Conservation (phyloP, 2,329 filamentous ascomycete genomes). For the Aspergillus sp. region DNA sequence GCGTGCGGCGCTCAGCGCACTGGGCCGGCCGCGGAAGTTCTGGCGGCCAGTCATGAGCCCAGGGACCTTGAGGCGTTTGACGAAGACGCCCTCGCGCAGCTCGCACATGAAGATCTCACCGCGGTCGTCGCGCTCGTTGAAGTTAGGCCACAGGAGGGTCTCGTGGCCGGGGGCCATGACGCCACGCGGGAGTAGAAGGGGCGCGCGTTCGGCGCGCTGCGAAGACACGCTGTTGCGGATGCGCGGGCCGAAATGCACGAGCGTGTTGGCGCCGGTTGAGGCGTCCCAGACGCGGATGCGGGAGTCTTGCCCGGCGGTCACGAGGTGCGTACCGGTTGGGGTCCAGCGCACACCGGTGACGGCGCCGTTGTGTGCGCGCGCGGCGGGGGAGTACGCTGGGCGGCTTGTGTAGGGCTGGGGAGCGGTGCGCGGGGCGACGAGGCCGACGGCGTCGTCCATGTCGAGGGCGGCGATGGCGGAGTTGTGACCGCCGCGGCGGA, state of each 20-base stretch:
- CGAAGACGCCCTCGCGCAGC: slow-evolving; percentile 69
- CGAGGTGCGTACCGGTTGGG: slow-evolving; percentile 70
- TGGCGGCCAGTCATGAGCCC: slow-evolving; percentile 46
- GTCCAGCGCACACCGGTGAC: slow-evolving; percentile 87
- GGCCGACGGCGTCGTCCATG: slow-evolving; percentile 75
- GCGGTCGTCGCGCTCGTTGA: slow-evolving; percentile 61
- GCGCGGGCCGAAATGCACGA: slow-evolving; percentile 81
- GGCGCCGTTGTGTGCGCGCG: slow-evolving; percentile 70
- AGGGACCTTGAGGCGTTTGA: slow-evolving; percentile 68
- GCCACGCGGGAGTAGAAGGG: slow-evolving; percentile 62
- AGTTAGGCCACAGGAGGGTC: slow-evolving; percentile 77
- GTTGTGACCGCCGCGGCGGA: slow-evolving; percentile 66
- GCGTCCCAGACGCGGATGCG: slow-evolving; percentile 86
- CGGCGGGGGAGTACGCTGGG: slow-evolving; percentile 44
- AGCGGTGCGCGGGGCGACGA: slow-evolving; percentile 44
- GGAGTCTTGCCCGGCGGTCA: slow-evolving; percentile 80
- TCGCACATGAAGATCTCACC: slow-evolving; percentile 75
- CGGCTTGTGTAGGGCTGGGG: slow-evolving; percentile 27
- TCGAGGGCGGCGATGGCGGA: slow-evolving; percentile 75
- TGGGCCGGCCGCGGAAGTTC: slow-evolving; percentile 38
- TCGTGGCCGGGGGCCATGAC: slow-evolving; percentile 59
- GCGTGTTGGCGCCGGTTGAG: slow-evolving; percentile 75
- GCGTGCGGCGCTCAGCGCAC: slow-evolving; percentile 55
- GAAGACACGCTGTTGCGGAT: slow-evolving; percentile 65
- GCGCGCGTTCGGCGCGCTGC: slow-evolving; percentile 58